phyloP scores from a whole-genome alignment of 345 rosid genomes.

The Noccaea bulbosa region DNA sequence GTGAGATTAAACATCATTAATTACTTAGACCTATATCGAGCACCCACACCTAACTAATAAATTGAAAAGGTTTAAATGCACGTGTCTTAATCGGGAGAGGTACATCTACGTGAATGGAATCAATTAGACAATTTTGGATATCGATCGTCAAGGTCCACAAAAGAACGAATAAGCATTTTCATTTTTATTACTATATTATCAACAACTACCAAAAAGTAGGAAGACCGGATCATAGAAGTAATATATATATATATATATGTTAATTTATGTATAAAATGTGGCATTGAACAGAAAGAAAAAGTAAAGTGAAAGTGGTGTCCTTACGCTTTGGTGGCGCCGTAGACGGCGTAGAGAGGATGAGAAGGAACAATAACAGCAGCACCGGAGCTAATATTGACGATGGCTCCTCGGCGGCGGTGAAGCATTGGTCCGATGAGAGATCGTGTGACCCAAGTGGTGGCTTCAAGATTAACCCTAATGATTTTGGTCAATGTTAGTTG shows the following conservation, averaged over 20 bases:
- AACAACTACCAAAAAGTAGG: conserved; percentile 22
- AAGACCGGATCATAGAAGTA: background rate
- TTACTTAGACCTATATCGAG: background rate
- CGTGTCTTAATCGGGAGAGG: background rate
- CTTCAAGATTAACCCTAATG: conserved; percentile 69
- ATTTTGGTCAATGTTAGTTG: conserved; percentile 69
- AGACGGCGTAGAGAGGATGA: conserved; percentile 85
- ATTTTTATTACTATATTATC: conserved; percentile 5
- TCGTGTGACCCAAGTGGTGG: conserved; percentile 59
- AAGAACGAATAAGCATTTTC: background rate
- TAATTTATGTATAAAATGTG: background rate
- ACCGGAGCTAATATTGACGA: conserved; percentile 84
- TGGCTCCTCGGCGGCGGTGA: conserved; percentile 68
- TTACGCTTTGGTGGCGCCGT: conserved; percentile 98
- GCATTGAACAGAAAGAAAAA: background rate
- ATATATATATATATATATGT: background rate
- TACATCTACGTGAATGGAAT: conserved; percentile 6
- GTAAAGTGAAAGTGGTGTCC: conserved; percentile 25
- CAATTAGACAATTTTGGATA: conserved; percentile 5
- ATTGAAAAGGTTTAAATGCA: background rate
- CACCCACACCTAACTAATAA: conserved; percentile 1
- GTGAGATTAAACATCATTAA: background rate
- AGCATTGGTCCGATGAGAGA: conserved; percentile 72
- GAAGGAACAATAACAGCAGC: conserved; percentile 87
- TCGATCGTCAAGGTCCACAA: conserved; percentile 9